A percentile compares a stretch with the other conserved stretches of the same genome.
Evolutionary conservation across 768 basidiomycete species (phyloP).

Genomic region (Dioszegia crocea): DNA sequence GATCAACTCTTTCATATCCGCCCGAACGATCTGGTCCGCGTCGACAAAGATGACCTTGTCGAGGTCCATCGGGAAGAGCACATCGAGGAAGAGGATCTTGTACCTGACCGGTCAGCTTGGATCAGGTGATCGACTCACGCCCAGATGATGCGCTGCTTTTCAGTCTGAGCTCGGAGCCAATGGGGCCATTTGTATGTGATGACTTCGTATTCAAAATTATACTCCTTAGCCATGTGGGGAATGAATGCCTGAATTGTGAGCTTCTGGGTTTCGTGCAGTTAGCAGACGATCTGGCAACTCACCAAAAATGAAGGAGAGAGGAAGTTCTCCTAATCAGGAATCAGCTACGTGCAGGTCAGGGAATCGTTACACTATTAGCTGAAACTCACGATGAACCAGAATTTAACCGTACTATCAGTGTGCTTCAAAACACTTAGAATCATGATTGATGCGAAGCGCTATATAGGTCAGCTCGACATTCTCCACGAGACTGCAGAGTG

Average conservation of each 20-base stretch:
- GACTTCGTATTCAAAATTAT: conserved; percentile 91
- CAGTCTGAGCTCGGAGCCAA: conserved; percentile 93
- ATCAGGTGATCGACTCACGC: conserved; percentile 53
- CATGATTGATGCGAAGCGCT: conserved; percentile 99
- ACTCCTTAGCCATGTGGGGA: conserved; percentile 83
- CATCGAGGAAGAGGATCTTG: conserved; percentile 98
- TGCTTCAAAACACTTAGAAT: conserved; percentile 91
- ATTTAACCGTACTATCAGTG: conserved; percentile 91
- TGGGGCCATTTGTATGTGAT: conserved; percentile 99
- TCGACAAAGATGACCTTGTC: conserved; percentile 99
- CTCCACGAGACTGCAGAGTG: too few species aligned
- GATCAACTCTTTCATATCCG: conserved; percentile 92
- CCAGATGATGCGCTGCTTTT: conserved; percentile 99
- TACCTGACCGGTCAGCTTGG: conserved; percentile 53
- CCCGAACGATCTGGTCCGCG: conserved; percentile 77
- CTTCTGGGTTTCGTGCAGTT: too few species aligned
- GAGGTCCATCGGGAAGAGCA: conserved; percentile 96
- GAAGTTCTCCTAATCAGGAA: conserved; percentile 65
- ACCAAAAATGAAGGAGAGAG: conserved; percentile 94
- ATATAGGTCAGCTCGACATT: conserved; percentile 4
- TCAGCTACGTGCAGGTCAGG: conserved; percentile 6
- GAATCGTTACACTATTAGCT: not conserved
- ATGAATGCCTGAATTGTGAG: conserved; percentile 70
- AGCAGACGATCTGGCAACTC: conserved; percentile 33
- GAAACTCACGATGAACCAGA: conserved; percentile 82